Base-by-base conservation (phyloP, 495 filamentous ascomycete genomes). In the Jackrogersella multiformis region DNA sequence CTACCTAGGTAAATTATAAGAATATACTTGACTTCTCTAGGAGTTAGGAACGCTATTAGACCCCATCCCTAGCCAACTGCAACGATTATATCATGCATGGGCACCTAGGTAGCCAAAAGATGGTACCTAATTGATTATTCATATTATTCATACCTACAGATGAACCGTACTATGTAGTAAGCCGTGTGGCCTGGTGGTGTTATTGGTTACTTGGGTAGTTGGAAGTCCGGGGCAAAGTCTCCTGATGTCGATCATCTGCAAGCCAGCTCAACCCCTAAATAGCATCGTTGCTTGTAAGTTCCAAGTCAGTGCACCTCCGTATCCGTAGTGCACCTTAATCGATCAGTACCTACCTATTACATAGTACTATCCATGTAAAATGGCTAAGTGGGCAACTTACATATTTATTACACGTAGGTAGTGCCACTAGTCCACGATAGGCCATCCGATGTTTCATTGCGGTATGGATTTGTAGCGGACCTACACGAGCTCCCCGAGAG, bases 181-280 rank as follows among this genome's bases (percentile, higher is more conserved):
- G 64, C 64, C 41, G 41, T 48, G 26, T 55, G 56, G 38, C 46
- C 18, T 3, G 5, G 20, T 49, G 16, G 30, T 12, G 18, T 16
- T 16, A 26, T 45, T 41, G 58, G 46, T 16, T 52, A n/a, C 24
- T 8, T 51, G 24, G 39, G n/a, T 8, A 5, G 28, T 6, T 15
- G 10, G 30, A 24, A 53, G 58, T 61, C 58, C 46, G 57, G 58
- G 56, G 55, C 46, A 48, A 36, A 38, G 7, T 61, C 52, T 56
- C 52, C 32, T 56, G 41, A 46, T 23, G 59, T 63, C 65, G 65
- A 63, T 63, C 58, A 58, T 68, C 56, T 68, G 65, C 65, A 63
- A 59, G 65, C 65, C 65, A 63, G 23, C 58, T 68, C 53, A 63
- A 44, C 44, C 54, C 48, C 62, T 21, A 46, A 21, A 16, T 20